Evolutionary conservation across 176 grass and related monocot species (phyloP).

Genomic region (Chloris gayana): DNA sequence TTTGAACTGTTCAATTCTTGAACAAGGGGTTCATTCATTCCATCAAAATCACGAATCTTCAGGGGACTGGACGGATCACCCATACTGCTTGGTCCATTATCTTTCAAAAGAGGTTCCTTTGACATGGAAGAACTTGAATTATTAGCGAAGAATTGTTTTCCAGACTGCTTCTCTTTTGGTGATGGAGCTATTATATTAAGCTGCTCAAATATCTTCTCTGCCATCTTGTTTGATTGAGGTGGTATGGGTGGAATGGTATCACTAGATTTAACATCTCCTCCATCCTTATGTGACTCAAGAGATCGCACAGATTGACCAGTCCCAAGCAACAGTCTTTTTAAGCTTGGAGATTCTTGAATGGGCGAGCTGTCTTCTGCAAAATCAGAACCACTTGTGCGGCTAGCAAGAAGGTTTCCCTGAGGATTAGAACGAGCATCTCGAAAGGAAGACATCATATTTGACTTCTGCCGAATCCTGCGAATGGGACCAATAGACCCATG

Average conservation of each 20-base stretch:
- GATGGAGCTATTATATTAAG: conserved; percentile 77
- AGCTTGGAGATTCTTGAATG: conserved; percentile 40
- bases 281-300: conserved; percentile 27
- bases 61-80: conserved; percentile 27
- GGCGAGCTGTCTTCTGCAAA: conserved; percentile 38
- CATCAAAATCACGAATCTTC: conserved; percentile 46
- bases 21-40: conserved; percentile 14
- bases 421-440: conserved; percentile 42
- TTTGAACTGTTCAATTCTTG: conserved; percentile 42
- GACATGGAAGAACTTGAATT: conserved; percentile 29
- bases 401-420: conserved; percentile 53
- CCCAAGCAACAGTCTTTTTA: conserved; percentile 41
- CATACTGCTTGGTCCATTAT: conserved; percentile 37
- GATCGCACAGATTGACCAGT: conserved; percentile 35
- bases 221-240: conserved; percentile 71
- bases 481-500: conserved; percentile 72
- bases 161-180: conserved; percentile 52
- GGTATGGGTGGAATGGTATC: conserved; percentile 42
- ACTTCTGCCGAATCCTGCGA: conserved; percentile 85
- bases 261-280: conserved; percentile 46
- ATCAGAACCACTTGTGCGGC: conserved; percentile 39
- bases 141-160: conserved; percentile 16
- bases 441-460: conserved; percentile 55
- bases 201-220: conserved; percentile 74
- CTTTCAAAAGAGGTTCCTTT: conserved; percentile 28